A percentile compares a stretch with the other conserved stretches of the same genome.
Conservation (phyloP, 768 basidiomycete genomes). For the Candolleomyces eurysporus region DNA sequence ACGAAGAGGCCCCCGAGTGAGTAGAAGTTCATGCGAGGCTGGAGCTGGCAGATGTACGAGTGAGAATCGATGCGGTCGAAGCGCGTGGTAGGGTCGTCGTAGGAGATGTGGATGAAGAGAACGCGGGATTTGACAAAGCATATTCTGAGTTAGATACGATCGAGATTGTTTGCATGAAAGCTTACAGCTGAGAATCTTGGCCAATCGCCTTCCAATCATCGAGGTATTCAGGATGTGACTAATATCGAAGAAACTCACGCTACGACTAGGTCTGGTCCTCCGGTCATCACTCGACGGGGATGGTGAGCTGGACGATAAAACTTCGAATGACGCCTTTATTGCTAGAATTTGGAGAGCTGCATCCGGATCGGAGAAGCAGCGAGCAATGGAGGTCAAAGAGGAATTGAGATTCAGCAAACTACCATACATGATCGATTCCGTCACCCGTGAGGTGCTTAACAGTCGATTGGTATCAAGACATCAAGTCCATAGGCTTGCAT, state of each 20-base stretch:
- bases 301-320: not conserved
- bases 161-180: not conserved
- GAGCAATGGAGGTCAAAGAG: not conserved
- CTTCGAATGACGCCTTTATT: not conserved
- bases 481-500: not conserved
- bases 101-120: too few relatives aligned
- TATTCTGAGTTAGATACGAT: not conserved
- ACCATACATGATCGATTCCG: not conserved
- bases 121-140: too few relatives aligned
- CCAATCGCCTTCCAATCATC: slow-evolving; percentile 1
- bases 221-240: not conserved
- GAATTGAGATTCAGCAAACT: not conserved
- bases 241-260: not conserved
- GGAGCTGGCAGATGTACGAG: too few relatives aligned
- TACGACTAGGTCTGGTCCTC: not conserved
- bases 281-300: not conserved
- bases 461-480: not conserved
- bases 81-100: too few relatives aligned
- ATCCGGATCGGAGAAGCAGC: not conserved
- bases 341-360: not conserved
- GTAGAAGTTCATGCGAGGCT: too few relatives aligned
- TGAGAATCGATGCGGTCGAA: too few relatives aligned
- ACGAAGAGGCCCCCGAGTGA: too few relatives aligned
- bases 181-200: not conserved
- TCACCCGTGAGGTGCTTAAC: not conserved